phyloP scores from a whole-genome alignment of 1,284 basidiomycete species.

The Ceratobasidium sp. region DNA sequence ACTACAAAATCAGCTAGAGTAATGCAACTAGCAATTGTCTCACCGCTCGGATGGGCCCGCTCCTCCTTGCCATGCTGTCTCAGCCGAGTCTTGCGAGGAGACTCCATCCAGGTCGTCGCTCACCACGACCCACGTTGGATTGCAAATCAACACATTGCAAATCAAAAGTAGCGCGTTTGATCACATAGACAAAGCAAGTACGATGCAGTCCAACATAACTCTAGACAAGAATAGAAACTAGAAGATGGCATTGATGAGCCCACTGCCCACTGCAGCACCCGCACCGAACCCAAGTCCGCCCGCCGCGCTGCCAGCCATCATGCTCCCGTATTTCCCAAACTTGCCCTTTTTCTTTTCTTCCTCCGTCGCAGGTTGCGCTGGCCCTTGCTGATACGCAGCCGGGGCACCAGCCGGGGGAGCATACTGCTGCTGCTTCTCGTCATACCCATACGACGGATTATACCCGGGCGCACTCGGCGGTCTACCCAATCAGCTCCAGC shows the following conservation, averaged over 20 bases:
- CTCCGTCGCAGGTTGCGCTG: conserved; percentile 39
- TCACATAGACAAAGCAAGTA: not conserved
- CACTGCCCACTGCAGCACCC: conserved; percentile 60
- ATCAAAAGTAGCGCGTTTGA: not conserved
- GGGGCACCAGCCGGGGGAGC: conserved; percentile 40
- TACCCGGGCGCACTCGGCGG: not conserved
- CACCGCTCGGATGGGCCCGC: not conserved
- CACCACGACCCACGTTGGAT: conserved; percentile 18
- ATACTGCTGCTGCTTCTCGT: conserved; percentile 36
- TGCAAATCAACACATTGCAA: not conserved
- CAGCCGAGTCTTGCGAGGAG: conserved; percentile 14
- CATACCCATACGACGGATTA: conserved; percentile 10
- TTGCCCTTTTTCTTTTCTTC: conserved; percentile 60
- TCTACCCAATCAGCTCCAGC: conserved; percentile 10
- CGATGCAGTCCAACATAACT: conserved; percentile 15
- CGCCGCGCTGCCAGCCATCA: conserved; percentile 63
- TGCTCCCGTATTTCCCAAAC: conserved; percentile 64
- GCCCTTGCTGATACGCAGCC: conserved; percentile 28
- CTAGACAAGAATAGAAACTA: conserved; percentile 44
- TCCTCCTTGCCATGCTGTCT: not conserved
- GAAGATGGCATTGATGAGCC: conserved; percentile 54
- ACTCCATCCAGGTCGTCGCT: conserved; percentile 33
- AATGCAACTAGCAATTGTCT: not conserved
- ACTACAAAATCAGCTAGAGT: conserved; percentile 40
- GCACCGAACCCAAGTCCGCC: conserved; percentile 77